Conservation (phyloP, 352 stramenopile genomes). For the Lagenidium sp. region DNA sequence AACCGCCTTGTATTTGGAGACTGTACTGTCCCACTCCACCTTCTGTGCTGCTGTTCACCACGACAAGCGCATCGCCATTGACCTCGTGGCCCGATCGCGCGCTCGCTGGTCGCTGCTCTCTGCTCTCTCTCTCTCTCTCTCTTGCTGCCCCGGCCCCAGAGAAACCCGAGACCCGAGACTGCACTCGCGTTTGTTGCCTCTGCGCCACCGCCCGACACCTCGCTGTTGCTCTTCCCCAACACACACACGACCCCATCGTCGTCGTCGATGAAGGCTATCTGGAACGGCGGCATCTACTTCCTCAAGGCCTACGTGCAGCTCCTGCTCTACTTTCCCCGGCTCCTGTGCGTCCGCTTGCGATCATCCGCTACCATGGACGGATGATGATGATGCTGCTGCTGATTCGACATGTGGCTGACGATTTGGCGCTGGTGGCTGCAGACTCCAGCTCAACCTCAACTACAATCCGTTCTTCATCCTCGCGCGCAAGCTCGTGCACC, state of each 20-base stretch:
- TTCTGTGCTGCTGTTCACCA: too few relatives aligned
- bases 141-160: too few relatives aligned
- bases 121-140: too few relatives aligned
- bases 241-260: conserved; percentile 1
- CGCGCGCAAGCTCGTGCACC: conserved; percentile 22
- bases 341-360: conserved; percentile 29
- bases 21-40: too few relatives aligned
- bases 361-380: background rate
- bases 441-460: conserved; percentile 47
- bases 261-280: conserved; percentile 17
- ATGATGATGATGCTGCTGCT: background rate
- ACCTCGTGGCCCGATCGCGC: too few relatives aligned
- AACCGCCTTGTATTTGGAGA: too few relatives aligned
- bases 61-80: too few relatives aligned
- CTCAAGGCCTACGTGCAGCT: conserved; percentile 45
- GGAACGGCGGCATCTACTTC: conserved; percentile 32
- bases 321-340: conserved; percentile 55
- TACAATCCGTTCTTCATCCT: conserved; percentile 66
- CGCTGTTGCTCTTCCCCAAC: conserved; percentile 1
- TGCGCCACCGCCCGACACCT: too few relatives aligned
- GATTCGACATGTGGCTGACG: background rate
- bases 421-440: conserved; percentile 1
- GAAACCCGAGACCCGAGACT: too few relatives aligned
- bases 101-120: too few relatives aligned
- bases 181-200: too few relatives aligned